These are phyloP conservation scores for Corylus americana DNA, from an alignment of 306 rosid species.

Conservation along the genomic window DNA sequence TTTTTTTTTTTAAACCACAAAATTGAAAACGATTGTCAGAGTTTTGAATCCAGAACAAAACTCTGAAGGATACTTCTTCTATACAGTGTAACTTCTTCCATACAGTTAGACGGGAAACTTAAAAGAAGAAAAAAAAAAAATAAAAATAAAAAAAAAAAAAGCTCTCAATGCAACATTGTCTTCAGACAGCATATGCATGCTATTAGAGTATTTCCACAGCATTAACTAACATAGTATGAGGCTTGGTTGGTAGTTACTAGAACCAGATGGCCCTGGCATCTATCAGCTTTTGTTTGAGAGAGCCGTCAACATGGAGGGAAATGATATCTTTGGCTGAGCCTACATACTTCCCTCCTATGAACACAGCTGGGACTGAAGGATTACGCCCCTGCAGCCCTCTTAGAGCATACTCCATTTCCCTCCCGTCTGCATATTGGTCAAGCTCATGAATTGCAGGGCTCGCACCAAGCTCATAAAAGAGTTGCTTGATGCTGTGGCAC, in stretches of 20 bases:
- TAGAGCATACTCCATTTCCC: conserved; percentile 86
- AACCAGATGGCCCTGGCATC: conserved; percentile 98
- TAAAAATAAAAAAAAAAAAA: conserved; percentile 35
- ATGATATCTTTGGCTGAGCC: conserved; percentile 92
- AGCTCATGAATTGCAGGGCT: conserved; percentile 94
- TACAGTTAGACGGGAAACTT: conserved; percentile 40
- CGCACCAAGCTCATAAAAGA: conserved; percentile 90
- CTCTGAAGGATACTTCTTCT: conserved; percentile 21
- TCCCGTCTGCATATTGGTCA: conserved; percentile 71
- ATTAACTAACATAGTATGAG: conserved; percentile 7
- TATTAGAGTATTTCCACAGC: conserved; percentile 23
- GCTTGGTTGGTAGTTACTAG: conserved; percentile 38
- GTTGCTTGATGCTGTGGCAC: conserved; percentile 89
- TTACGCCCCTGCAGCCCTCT: conserved; percentile 68
- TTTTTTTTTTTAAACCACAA: conserved; percentile 14
- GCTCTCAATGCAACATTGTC: conserved; percentile 26
- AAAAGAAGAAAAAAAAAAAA: conserved; percentile 34
- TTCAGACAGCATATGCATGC: conserved; percentile 9
- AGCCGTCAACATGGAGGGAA: conserved; percentile 90
- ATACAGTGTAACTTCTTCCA: conserved; percentile 20
- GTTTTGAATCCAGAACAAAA: conserved; percentile 15
- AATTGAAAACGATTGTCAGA: conserved; percentile 15
- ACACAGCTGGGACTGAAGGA: conserved; percentile 93
- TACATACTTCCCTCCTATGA: conserved; percentile 82
- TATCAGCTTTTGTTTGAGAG: conserved; percentile 86